Evolutionary conservation across 495 filamentous ascomycete species (phyloP), one percentile per base, ranked within the genome.

Genomic region (Pseudevernia furfuracea): DNA sequence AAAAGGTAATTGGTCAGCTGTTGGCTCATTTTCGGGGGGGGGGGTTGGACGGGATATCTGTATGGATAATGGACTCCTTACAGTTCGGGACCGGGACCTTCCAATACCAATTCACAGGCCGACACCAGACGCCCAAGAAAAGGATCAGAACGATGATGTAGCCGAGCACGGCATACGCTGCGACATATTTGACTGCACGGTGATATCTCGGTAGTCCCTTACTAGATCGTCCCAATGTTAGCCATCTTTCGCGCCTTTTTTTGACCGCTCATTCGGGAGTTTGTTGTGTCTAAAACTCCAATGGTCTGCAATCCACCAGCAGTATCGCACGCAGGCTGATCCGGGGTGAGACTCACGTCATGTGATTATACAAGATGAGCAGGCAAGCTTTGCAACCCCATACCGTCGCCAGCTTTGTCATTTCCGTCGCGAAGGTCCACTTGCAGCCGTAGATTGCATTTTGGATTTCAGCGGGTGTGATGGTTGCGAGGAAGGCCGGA

Each of bases 71-170:
- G n/a, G n/a, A n/a, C n/a, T n/a, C n/a, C 68, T 56, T 67, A 74
- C 72, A 71, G 58, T 74, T 76, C 12, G 68, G 60, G 14, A 70
- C 66, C 3, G 80, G 80, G 62, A 81, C 82, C 4, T 80, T 79
- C 82, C 82, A 87, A 67, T 88, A 88, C 60, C 85, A 71, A 19
- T 69, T 70, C 63, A 89, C 85, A 4, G 86, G 85, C 39, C 78
- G 74, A 66, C 86, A 88, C 77, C 84, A 87, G 11, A 85, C 80
- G n/a, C 72, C 82, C 65, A 87, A 82, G 68, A 85, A 88, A 39
- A 85, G 75, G 38, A 85, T 72, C 72, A 86, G 80, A 73, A 87
- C 85, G 8, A 86, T 70, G 39, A 85, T 69, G 62, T 85, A 87
- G 17, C 78, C 80, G 5, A 84, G 38, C 1, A 74, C 78, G 14